Evolutionary conservation across 148 eudicot species (phyloP).

Genomic region (Silene uniflora): DNA sequence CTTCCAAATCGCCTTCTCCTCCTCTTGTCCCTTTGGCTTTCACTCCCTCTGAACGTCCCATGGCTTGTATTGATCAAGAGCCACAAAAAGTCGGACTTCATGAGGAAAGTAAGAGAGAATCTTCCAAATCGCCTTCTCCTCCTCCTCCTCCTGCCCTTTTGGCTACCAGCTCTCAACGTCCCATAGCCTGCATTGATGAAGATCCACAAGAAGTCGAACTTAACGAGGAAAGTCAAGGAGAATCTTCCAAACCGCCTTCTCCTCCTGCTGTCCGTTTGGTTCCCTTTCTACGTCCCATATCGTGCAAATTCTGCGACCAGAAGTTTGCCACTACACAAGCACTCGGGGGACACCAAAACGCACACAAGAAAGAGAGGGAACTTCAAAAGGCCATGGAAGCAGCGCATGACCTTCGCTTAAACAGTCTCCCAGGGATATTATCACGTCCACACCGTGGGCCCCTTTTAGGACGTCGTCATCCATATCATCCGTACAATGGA

Average conservation of each 20-base stretch:
- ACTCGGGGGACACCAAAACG: slow-evolving; percentile 40
- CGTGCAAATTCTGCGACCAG: slow-evolving; percentile 23
- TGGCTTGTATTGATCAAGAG: not conserved
- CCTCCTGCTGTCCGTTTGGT: not conserved
- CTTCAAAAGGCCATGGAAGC: slow-evolving; percentile 23
- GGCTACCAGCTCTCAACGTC: not conserved
- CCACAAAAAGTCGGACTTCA: not conserved
- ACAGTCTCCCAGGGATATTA: not conserved
- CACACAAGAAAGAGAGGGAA: slow-evolving; percentile 32
- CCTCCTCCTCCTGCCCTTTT: not conserved
- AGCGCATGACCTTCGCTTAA: slow-evolving; percentile 3
- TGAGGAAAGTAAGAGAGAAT: slow-evolving; percentile 5
- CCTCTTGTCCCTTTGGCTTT: not conserved
- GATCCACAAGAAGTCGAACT: not conserved
- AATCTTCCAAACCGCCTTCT: slow-evolving; percentile 14
- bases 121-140: not conserved
- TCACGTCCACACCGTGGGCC: slow-evolving; percentile 11
- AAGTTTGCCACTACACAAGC: slow-evolving; percentile 27
- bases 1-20: not conserved
- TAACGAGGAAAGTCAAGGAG: slow-evolving; percentile 7
- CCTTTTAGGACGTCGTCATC: slow-evolving; percentile 3
- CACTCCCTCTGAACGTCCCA: not conserved
- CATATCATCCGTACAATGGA: slow-evolving; percentile 16
- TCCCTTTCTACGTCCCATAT: slow-evolving; percentile 6
- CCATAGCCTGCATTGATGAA: not conserved